Conservation (phyloP, 2,329 filamentous ascomycete species). For the Penicillium digitatum region DNA sequence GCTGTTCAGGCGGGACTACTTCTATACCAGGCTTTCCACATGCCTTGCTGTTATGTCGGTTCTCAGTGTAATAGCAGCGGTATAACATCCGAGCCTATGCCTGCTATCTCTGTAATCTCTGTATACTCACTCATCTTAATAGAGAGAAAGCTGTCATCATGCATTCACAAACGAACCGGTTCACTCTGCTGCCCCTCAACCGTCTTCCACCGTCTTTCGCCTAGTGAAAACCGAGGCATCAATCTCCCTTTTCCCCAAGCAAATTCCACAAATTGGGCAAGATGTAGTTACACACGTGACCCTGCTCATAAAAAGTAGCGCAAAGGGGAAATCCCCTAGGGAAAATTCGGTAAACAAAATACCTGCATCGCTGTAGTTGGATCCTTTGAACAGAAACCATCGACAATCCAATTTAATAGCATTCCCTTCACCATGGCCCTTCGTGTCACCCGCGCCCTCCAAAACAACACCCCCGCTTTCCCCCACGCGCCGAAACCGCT, state of each 20-base stretch:
- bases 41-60: background rate
- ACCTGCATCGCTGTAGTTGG: background rate
- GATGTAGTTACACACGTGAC: background rate
- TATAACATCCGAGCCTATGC: background rate
- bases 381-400: background rate
- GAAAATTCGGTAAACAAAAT: background rate
- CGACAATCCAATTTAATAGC: background rate
- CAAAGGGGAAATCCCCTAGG: background rate
- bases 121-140: too few relatives aligned
- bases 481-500: conserved; percentile 19
- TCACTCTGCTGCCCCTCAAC: too few relatives aligned
- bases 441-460: conserved; percentile 1
- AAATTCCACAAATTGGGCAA: background rate
- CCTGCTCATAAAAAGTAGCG: background rate
- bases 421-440: background rate
- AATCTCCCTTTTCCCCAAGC: background rate
- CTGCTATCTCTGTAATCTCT: background rate
- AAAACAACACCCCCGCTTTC: conserved; percentile 17
- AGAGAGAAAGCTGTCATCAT: too few relatives aligned
- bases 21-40: background rate
- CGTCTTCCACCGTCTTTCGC: too few relatives aligned
- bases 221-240: background rate
- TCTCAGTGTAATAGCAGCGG: background rate
- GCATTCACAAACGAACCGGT: too few relatives aligned
- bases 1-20: background rate